phyloP scores from a whole-genome alignment of 2,329 filamentous ascomycete species.

The Coniella lustricola region DNA sequence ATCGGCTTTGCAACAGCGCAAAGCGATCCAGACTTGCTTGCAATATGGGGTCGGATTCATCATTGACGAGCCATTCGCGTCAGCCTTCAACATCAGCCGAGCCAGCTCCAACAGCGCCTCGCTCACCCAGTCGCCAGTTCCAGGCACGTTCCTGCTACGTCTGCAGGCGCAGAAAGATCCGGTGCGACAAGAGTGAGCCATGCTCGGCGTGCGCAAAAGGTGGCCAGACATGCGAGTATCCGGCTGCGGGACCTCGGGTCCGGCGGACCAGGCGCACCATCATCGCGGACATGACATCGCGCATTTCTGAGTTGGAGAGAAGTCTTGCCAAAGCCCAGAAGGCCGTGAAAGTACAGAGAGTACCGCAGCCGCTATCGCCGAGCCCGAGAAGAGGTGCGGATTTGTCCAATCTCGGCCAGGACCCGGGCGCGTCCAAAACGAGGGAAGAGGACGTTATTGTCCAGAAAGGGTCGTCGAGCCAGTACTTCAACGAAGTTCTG shows the following conservation, averaged over 20 bases:
- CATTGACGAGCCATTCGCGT: too few relatives aligned
- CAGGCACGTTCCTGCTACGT: constrained; percentile 24
- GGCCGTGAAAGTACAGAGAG: neutral
- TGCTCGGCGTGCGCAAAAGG: constrained; percentile 22
- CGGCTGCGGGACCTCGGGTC: constrained; percentile 19
- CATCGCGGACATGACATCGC: constrained; percentile 28
- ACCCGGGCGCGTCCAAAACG: neutral
- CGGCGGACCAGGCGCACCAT: constrained; percentile 22
- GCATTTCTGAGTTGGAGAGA: constrained; percentile 29
- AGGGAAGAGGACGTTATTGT: constrained; percentile 23
- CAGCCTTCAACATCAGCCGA: neutral
- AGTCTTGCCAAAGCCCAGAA: constrained; percentile 18
- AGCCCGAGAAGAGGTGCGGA: too few relatives aligned
- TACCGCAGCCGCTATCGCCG: neutral
- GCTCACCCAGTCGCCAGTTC: neutral
- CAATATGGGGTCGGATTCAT: too few relatives aligned
- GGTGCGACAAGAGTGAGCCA: constrained; percentile 26
- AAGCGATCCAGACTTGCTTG: too few relatives aligned
- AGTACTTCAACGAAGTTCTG: constrained; percentile 32
- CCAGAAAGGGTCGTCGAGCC: constrained; percentile 26
- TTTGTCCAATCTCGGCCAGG: too few relatives aligned
- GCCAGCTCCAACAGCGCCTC: neutral
- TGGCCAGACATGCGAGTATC: constrained; percentile 25
- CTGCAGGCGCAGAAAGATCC: constrained; percentile 27
- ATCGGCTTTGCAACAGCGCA: neutral